Evolutionary conservation across 768 basidiomycete species (phyloP).

Genomic region (Cantharellus cinnabarinus): DNA sequence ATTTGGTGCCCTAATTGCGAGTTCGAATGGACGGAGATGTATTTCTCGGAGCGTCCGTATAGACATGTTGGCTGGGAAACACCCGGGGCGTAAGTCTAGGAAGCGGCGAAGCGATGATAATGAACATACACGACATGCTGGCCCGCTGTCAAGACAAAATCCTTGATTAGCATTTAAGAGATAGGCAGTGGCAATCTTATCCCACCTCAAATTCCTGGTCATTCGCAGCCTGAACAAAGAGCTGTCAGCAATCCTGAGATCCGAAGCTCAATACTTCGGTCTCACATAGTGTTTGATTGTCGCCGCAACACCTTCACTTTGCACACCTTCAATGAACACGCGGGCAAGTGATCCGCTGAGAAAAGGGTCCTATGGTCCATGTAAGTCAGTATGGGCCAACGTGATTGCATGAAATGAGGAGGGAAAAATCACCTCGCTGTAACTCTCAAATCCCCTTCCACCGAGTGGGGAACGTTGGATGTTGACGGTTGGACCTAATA

Average conservation of each 20-base stretch:
- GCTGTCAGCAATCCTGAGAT: not conserved
- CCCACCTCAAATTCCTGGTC: slow-evolving; percentile 31
- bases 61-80: slow-evolving; percentile 24
- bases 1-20: not conserved
- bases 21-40: slow-evolving; percentile 40
- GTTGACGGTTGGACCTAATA: slow-evolving; percentile 69
- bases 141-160: not conserved
- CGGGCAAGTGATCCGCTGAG: slow-evolving; percentile 52
- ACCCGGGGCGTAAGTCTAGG: slow-evolving; percentile 9
- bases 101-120: slow-evolving; percentile 21
- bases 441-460: slow-evolving; percentile 5
- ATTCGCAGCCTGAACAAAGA: slow-evolving; percentile 21
- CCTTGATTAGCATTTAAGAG: not conserved
- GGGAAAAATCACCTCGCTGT: not conserved
- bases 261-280: not conserved
- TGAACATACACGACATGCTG: not conserved
- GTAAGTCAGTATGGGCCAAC: slow-evolving; percentile 40
- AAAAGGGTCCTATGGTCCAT: slow-evolving; percentile 59
- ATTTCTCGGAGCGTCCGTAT: slow-evolving; percentile 48
- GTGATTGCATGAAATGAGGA: slow-evolving; percentile 2
- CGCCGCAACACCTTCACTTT: slow-evolving; percentile 52
- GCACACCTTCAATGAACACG: slow-evolving; percentile 57
- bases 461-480: slow-evolving; percentile 36
- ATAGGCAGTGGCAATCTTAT: not conserved
- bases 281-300: slow-evolving; percentile 69